Evolutionary conservation across 208 protist genomes (phyloP).

Genomic region (Blastocrithidia nonstop): DNA sequence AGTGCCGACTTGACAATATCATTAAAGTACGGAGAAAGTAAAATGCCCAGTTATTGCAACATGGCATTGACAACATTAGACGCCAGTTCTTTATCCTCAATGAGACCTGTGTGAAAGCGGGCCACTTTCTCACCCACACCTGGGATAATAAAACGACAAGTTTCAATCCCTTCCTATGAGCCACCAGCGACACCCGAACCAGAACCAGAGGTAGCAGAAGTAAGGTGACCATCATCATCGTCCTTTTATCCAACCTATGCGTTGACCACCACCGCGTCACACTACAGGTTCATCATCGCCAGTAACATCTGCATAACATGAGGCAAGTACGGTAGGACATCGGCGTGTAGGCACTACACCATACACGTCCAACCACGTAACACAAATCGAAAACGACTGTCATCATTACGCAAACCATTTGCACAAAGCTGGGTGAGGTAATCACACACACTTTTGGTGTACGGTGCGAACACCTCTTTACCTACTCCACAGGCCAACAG

Average conservation of each 20-base stretch:
- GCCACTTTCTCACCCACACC: constrained; percentile 55
- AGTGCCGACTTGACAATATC: constrained; percentile 47
- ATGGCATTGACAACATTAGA: constrained; percentile 56
- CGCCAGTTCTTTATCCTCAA: constrained; percentile 82
- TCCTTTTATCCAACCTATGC: constrained; percentile 41
- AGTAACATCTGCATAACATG: constrained; percentile 60
- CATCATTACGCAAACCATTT: constrained; percentile 21
- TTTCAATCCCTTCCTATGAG: constrained; percentile 19
- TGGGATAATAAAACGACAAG: constrained; percentile 46
- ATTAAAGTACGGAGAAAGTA: constrained; percentile 37
- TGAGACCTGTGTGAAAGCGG: constrained; percentile 63
- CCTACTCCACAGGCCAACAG: constrained; percentile 68
- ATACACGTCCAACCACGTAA: constrained; percentile 83
- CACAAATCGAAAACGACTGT: constrained; percentile 53
- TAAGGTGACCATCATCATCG: constrained; percentile 30
- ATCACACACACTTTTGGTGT: constrained; percentile 50
- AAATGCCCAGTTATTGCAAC: constrained; percentile 33
- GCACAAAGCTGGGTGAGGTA: constrained; percentile 35
- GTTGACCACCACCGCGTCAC: constrained; percentile 46
- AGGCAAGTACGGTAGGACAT: constrained; percentile 55
- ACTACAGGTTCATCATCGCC: constrained; percentile 52
- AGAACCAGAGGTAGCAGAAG: too few relatives aligned
- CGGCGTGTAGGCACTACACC: constrained; percentile 67
- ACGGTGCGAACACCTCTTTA: constrained; percentile 46
- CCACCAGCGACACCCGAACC: constrained; percentile 31